Base-by-base conservation (phyloP, 1,284 basidiomycete genomes). In the Coriolopsis trogii region DNA sequence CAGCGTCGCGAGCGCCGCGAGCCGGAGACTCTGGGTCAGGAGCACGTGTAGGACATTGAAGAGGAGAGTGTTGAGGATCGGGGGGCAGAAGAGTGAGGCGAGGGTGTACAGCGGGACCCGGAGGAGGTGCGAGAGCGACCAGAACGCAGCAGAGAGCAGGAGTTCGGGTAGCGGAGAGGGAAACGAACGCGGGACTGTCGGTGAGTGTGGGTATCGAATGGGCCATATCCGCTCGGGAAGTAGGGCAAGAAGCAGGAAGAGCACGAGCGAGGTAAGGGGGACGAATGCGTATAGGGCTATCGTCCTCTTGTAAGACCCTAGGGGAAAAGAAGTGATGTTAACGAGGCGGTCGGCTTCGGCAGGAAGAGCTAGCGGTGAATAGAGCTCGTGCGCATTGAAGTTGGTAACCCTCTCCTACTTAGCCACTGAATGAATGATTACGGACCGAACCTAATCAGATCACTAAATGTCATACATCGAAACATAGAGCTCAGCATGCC, bases 91-190 rank as follows among this genome's bases (percentile, higher is more conserved):
- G 5, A 63, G 20, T 12, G 67, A 62, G 18, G 63, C 51, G 26
- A 67, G 24, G n/a, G 64, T 61, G 65, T 76, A 84, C 16, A 84
- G 49, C 1, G 81, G 79, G 12, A 76, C 67, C 45, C 81, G 77
- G 21, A 87, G 72, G 37, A 80, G 72, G 66, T 88, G 77, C 0
- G 79, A 71, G 16, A 89, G 69, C 18, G 79, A 73, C 74, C 83
- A 90, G 37, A 87, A 71, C 2, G 82, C 74, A n/a, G 73, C 71
- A 0, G 85, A 77, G 38, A 80, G 67, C 41, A 87, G 63, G 24
- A 86, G 56, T 65, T 89, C 84, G 4, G 81, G 79, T 23, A 85
- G 58, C 1, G 87, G 85, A 30, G 76, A 79, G 2, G 79, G 81
- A 55, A 86, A 73, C 63, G 73, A 73, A 2, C 73, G 69, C 5